phyloP scores from a whole-genome alignment of 1,139 yeast genomes.

The Taiozyma onychis region DNA sequence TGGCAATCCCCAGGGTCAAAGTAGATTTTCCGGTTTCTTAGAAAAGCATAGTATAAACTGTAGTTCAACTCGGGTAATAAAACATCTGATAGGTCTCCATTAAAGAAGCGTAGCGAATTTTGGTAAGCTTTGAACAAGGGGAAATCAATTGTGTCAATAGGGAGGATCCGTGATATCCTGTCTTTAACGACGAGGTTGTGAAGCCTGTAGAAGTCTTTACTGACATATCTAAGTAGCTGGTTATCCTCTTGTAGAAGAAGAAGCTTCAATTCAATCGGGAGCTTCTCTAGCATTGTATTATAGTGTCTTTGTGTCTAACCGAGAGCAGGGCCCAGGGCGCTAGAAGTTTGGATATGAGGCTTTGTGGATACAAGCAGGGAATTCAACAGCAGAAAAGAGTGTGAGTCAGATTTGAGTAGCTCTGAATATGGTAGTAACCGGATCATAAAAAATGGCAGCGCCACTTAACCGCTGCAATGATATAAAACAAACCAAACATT shows the following conservation, averaged over 20 bases:
- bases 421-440: too few relatives aligned
- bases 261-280: constrained; percentile 50
- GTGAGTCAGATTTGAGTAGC: too few relatives aligned
- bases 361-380: too few relatives aligned
- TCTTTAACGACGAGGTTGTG: constrained; percentile 46
- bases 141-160: neutral
- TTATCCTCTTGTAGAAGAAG: constrained; percentile 31
- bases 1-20: constrained; percentile 47
- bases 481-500: too few relatives aligned
- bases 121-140: constrained; percentile 1
- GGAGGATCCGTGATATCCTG: constrained; percentile 25
- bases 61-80: constrained; percentile 43
- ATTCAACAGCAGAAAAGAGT: too few relatives aligned
- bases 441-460: too few relatives aligned
- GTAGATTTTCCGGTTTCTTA: constrained; percentile 45
- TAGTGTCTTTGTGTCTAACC: neutral
- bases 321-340: too few relatives aligned
- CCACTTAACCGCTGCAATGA: too few relatives aligned
- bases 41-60: constrained; percentile 45
- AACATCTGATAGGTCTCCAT: constrained; percentile 13
- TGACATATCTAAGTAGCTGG: constrained; percentile 35
- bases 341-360: too few relatives aligned
- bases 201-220: constrained; percentile 38
- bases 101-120: constrained; percentile 1
- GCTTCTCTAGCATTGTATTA: constrained; percentile 7